Conservation (phyloP, 108 stramenopile genomes). For the Cyclotella baltica region DNA sequence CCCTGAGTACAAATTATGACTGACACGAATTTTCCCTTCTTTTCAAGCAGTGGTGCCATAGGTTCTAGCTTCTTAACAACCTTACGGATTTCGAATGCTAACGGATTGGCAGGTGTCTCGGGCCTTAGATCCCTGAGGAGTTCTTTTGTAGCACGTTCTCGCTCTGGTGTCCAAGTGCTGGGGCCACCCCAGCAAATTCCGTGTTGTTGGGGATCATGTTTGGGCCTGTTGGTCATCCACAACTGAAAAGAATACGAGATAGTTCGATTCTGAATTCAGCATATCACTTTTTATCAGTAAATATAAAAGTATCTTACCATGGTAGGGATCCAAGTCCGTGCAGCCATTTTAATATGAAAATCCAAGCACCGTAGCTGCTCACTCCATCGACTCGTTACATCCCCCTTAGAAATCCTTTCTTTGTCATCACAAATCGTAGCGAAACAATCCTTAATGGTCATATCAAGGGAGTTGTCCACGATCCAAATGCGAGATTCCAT, state of each 20-base stretch:
- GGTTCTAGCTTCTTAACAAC: not conserved
- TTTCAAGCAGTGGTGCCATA: conserved; percentile 21
- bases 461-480: not conserved
- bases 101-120: not conserved
- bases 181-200: conserved; percentile 6
- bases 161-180: not conserved
- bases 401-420: not conserved
- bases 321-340: not conserved
- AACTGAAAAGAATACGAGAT: not conserved
- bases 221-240: not conserved
- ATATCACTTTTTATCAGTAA: no score
- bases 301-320: not conserved
- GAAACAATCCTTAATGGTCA: not conserved
- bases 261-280: not conserved
- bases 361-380: not conserved
- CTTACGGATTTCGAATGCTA: not conserved
- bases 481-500: conserved; percentile 3
- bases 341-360: conserved; percentile 6
- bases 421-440: not conserved
- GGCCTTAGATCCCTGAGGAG: no score
- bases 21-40: conserved; percentile 22
- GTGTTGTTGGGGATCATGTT: not conserved
- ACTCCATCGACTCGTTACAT: conserved; percentile 1
- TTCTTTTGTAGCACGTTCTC: not conserved
- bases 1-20: conserved; percentile 64